Conservation (phyloP, 805 yeast genomes). For the Metschnikowia sp. region DNA sequence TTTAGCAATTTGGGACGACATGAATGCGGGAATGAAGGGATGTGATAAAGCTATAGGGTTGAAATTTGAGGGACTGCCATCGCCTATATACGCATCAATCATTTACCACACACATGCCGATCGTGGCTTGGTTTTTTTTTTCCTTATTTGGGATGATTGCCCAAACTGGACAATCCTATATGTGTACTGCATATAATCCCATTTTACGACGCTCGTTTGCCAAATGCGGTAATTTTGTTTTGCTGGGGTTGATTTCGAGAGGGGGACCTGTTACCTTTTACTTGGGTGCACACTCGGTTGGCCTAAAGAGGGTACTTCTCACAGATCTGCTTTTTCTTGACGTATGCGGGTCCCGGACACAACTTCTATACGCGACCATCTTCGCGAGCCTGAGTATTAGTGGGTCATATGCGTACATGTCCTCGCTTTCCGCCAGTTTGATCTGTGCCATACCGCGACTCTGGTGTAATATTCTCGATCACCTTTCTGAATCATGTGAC, state of each 20-base stretch:
- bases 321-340: background rate
- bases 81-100: background rate
- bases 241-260: background rate
- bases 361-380: background rate
- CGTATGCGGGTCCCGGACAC: background rate
- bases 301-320: no score
- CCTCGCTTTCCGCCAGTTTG: background rate
- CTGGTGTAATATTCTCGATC: background rate
- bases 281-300: no score
- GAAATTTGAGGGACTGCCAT: no score
- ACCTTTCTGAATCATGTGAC: background rate
- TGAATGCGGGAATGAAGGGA: background rate
- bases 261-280: no score
- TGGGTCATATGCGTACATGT: background rate
- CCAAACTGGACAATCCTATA: background rate
- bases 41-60: no score
- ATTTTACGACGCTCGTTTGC: slow-evolving; percentile 5
- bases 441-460: background rate
- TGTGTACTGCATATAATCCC: slow-evolving; percentile 2
- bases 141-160: background rate
- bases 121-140: no score
- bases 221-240: background rate
- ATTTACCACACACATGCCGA: background rate
- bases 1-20: slow-evolving; percentile 10
- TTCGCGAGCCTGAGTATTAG: background rate